Evolutionary conservation across 2,329 filamentous ascomycete species (phyloP).

Genomic region (Talaromyces verruculosus): DNA sequence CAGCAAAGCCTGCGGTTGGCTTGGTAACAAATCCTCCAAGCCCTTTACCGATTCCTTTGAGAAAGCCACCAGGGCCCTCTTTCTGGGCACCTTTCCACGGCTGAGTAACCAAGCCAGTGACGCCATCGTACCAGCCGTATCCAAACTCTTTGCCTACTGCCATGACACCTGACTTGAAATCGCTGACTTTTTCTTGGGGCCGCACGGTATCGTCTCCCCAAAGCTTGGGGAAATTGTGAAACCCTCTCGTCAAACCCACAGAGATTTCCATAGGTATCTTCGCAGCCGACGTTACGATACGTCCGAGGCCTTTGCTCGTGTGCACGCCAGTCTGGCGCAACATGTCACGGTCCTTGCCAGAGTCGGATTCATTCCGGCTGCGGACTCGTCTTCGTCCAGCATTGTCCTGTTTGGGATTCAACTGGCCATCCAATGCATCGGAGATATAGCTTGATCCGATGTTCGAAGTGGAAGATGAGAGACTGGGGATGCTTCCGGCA

Average conservation of each 20-base stretch:
- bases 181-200: conserved; percentile 1
- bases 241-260: conserved; percentile 76
- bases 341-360: conserved; percentile 1
- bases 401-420: not conserved
- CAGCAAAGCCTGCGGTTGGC: conserved; percentile 64
- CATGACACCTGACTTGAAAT: conserved; percentile 7
- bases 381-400: not conserved
- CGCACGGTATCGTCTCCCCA: conserved; percentile 83
- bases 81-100: conserved; percentile 68
- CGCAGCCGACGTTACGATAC: not conserved
- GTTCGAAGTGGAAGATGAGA: conserved; percentile 8
- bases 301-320: conserved; percentile 11
- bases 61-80: conserved; percentile 63
- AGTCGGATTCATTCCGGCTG: not conserved
- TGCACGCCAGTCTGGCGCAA: conserved; percentile 8
- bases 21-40: conserved; percentile 79
- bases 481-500: not conserved
- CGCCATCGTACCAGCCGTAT: conserved; percentile 75
- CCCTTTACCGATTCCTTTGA: conserved; percentile 80
- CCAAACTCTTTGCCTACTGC: conserved; percentile 59
- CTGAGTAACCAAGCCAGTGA: conserved; percentile 76
- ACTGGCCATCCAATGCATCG: not conserved
- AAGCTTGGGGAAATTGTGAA: conserved; percentile 80
- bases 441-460: not conserved
- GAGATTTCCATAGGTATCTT: conserved; percentile 6